Base-by-base conservation (phyloP, 805 yeast genomes). In the Torulaspora indica region DNA sequence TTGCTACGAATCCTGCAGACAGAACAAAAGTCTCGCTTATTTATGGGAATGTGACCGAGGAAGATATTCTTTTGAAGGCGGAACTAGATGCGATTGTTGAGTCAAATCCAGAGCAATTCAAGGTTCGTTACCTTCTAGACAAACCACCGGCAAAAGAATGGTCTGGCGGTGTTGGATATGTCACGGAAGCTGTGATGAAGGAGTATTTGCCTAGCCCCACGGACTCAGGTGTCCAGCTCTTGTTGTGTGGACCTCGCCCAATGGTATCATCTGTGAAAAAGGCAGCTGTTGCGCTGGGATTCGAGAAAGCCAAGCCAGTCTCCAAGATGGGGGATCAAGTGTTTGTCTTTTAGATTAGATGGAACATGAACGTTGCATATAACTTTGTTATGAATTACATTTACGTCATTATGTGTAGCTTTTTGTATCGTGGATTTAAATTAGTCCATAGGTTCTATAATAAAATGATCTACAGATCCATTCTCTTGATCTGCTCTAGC, bases 241-340 rank as follows among this genome's bases (percentile, higher is more conserved):
- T 91, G 60, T 68, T 90, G 45, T 90, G 97, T 70, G 98, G 96
- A 35, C 97, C 97, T 38, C 95, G 95, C 48, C 89, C 91, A 50
- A 85, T 90, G 96, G 80, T 83, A 36, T 76, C 85, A 48, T 83
- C 90, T 48, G 76, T 86, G 64, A 90, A 88, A 73, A 86, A 79
- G 70, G 84, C 82, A 44, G 86, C 91, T 33, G 75, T 76, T 20
- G 69, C 69, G 34, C 73, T 89, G 55, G 96, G 96, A 12, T 90
- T 68, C 67, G 75, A 76, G 40, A 88, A 88, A 75, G 88, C 96
- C 39, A 84, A 80, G 68, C 93, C 95, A 4, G 85, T 90, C 35
- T 81, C 95, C 37, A 88, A 89, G 68, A 76, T 86, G 63, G 95
- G 87, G 47, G 96, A 90, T 69, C 91, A 86, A 71, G 83, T 88